Evolutionary conservation across 2,329 filamentous ascomycete genomes (phyloP), one percentile per base, ranked within the genome.

Genomic region (Calonectria hongkongensis): DNA sequence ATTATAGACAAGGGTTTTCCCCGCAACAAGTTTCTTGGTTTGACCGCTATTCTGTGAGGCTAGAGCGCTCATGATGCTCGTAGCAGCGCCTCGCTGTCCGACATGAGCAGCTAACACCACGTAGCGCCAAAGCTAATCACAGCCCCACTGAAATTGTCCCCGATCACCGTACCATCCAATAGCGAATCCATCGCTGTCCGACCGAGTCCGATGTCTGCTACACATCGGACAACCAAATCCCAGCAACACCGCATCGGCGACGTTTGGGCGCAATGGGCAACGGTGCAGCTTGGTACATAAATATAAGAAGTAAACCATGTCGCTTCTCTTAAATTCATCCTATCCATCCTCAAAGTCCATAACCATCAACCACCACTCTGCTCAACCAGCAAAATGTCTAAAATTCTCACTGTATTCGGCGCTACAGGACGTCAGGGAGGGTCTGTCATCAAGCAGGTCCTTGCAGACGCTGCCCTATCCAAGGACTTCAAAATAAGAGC

Each of bases 401-500:
- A 58, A 18, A 7, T 58, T 21, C 4, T 58, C 12, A 58, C 54
- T 7, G 41, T 30, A 3, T 25, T 47, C 33, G 54, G 54, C 7
- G 54, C 54, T 1, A 58, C 54, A 3, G 54, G 54, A 41, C 21
- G 54, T 41, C 54, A 58, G 33, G 54, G 54, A 6, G 30, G 54
- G 13, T 58, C 54, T 41, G 54, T 58, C 33, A 21, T 41, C 33
- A 58, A 58, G n/a, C 13, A 36, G 15, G 13, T 21, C 6, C 54
- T 58, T 13, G 33, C 54, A 8, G 54, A 58, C 10, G 6, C 54
- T 41, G 2, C 16, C 27, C n/a, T 58, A 2, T 16, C 33, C 13
- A 41, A 27, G n/a, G 54, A 58, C 1, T 58, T 58, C 33, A 58
- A 18, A n/a, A 58, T 58, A 10, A 58, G 54, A 8, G 54, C 54